Conservation (phyloP, 352 stramenopile species). For the Globisporangium cylindrosporum region DNA sequence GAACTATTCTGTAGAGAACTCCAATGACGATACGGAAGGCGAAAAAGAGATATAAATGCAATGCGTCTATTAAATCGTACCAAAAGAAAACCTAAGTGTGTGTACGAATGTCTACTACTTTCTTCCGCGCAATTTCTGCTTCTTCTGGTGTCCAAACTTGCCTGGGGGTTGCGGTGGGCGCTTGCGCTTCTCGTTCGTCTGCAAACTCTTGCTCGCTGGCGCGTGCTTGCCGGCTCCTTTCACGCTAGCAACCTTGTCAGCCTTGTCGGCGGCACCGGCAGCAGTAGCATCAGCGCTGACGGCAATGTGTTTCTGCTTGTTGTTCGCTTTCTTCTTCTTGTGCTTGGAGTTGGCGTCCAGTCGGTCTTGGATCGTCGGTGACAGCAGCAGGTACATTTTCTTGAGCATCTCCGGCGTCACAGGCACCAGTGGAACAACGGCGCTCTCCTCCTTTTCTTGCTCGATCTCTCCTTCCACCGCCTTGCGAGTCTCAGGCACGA, state of each 20-base stretch:
- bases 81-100: neutral
- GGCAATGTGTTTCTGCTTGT: constrained; percentile 28
- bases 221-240: constrained; percentile 6
- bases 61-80: constrained; percentile 7
- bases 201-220: constrained; percentile 17
- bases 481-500: constrained; percentile 43
- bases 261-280: neutral
- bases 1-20: constrained; percentile 19
- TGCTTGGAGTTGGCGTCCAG: constrained; percentile 46
- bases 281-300: neutral
- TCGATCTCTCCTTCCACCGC: constrained; percentile 14
- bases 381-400: constrained; percentile 65
- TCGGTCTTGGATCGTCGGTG: constrained; percentile 55
- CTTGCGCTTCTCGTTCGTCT: constrained; percentile 27
- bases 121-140: constrained; percentile 17
- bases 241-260: neutral
- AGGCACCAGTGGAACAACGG: constrained; percentile 22
- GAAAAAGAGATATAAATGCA: constrained; percentile 4
- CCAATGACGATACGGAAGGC: neutral
- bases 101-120: constrained; percentile 9
- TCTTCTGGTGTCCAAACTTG: constrained; percentile 25
- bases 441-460: constrained; percentile 6
- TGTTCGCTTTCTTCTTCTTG: constrained; percentile 28
- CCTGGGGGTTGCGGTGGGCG: constrained; percentile 17
- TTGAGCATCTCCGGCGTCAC: constrained; percentile 64